Percentiles rank a stretch among this genome's conserved stretches.
Evolutionary conservation across 495 filamentous ascomycete species (phyloP).

Genomic region (Eremomyces bilateralis): DNA sequence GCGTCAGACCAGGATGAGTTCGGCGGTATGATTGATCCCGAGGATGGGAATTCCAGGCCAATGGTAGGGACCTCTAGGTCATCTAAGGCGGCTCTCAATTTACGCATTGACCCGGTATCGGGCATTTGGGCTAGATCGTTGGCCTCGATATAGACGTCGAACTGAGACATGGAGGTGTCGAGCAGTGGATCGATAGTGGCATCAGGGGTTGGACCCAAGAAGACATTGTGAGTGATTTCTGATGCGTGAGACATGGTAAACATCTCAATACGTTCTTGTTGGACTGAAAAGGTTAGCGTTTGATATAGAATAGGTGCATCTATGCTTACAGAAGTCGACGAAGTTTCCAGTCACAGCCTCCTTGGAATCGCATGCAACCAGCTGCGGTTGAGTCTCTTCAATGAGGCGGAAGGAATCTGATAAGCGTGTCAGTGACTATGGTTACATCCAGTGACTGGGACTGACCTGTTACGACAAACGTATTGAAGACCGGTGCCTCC

Average conservation of each 20-base stretch:
- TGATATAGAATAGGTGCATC: neutral
- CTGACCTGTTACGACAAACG: conserved; percentile 54
- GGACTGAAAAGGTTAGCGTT: conserved; percentile 24
- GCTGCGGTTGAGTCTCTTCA: conserved; percentile 41
- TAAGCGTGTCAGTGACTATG: conserved; percentile 3
- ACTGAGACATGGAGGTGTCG: conserved; percentile 19
- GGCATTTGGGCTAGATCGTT: conserved; percentile 57
- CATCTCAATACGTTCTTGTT: conserved; percentile 84
- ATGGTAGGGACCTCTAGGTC: conserved; percentile 26
- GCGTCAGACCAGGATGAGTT: conserved; percentile 56
- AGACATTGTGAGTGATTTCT: conserved; percentile 74
- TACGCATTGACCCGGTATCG: conserved; percentile 28
- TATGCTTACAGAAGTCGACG: conserved; percentile 60
- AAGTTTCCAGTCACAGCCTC: conserved; percentile 55
- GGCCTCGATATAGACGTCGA: conserved; percentile 68
- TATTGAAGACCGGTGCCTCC: conserved; percentile 47
- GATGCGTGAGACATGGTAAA: conserved; percentile 73
- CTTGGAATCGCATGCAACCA: conserved; percentile 53
- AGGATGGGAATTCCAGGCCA: conserved; percentile 74
- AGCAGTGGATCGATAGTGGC: conserved; percentile 18
- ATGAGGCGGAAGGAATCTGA: conserved; percentile 49
- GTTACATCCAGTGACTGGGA: conserved; percentile 2
- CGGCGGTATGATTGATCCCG: conserved; percentile 67
- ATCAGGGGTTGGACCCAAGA: conserved; percentile 76
- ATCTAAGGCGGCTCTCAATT: conserved; percentile 32